Percentiles rank a stretch among this genome's conserved stretches.
Conservation (phyloP, 306 rosid genomes). For the Nissolia schottii region DNA sequence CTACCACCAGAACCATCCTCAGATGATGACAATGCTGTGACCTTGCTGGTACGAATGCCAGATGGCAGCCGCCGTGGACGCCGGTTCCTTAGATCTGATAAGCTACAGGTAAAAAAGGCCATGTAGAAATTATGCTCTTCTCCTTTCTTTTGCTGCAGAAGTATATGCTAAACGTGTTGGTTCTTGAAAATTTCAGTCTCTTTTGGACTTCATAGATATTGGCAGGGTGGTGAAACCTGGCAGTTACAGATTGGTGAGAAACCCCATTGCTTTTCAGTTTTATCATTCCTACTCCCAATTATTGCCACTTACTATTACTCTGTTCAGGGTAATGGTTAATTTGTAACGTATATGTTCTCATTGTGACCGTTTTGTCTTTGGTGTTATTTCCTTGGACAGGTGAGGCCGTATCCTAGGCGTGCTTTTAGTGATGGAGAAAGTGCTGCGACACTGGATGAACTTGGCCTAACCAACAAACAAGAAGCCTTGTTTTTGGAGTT, state of each 20-base stretch:
- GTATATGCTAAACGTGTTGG: conserved; percentile 22
- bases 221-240: conserved; percentile 77
- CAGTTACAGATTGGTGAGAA: conserved; percentile 84
- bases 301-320: no score
- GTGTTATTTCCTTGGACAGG: conserved; percentile 46
- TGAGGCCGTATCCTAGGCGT: conserved; percentile 90
- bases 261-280: conserved; percentile 2
- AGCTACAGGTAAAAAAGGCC: conserved; percentile 61
- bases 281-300: background rate
- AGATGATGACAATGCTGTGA: conserved; percentile 69
- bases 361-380: background rate
- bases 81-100: conserved; percentile 78
- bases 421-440: conserved; percentile 71
- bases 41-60: conserved; percentile 83
- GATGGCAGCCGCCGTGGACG: conserved; percentile 96
- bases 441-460: conserved; percentile 56
- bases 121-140: background rate
- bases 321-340: background rate
- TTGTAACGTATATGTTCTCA: background rate
- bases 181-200: conserved; percentile 52
- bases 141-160: background rate
- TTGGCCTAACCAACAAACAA: conserved; percentile 82
- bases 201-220: conserved; percentile 81
- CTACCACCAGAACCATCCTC: conserved; percentile 80
- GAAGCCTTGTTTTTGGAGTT: conserved; percentile 91